phyloP scores from a whole-genome alignment of 2,329 filamentous ascomycete genomes.

The Colletotrichum tanaceti region DNA sequence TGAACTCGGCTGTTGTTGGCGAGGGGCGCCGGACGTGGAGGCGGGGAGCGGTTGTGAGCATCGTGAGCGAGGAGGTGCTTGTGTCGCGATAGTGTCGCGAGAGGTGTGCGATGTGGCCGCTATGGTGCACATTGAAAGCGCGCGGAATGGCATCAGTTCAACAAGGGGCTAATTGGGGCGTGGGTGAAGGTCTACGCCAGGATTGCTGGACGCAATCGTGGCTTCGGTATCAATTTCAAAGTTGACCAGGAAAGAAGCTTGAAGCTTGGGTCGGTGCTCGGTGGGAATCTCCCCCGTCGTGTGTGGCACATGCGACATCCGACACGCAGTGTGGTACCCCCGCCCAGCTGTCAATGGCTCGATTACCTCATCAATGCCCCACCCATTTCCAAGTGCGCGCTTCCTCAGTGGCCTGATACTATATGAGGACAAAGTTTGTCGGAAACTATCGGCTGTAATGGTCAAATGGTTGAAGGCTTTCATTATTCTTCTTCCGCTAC shows the following conservation, averaged over 20 bases:
- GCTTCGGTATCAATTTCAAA: not conserved
- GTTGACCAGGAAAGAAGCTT: slow-evolving; percentile 1
- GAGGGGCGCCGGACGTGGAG: slow-evolving; percentile 77
- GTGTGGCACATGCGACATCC: not conserved
- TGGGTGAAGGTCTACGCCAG: not conserved
- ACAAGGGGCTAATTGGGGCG: no score
- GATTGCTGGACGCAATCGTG: not conserved
- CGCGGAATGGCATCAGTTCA: not conserved
- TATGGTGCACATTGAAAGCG: slow-evolving; percentile 19
- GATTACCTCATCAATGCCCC: not conserved
- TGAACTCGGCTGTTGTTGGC: slow-evolving; percentile 91
- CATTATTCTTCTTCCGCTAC: slow-evolving; percentile 60
- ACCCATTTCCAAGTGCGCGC: not conserved
- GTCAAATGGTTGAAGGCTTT: slow-evolving; percentile 70
- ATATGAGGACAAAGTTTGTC: not conserved
- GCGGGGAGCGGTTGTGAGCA: slow-evolving; percentile 71
- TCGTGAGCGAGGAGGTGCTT: slow-evolving; percentile 48
- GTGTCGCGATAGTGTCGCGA: not conserved
- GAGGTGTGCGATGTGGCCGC: not conserved
- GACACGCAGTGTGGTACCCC: not conserved
- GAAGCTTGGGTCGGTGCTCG: slow-evolving; percentile 8
- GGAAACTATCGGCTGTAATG: slow-evolving; percentile 66
- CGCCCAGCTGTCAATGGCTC: not conserved
- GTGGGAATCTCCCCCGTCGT: slow-evolving; percentile 6
- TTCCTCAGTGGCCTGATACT: not conserved